Base-by-base conservation (phyloP, 345 rosid species). In the Erucastrum elatum region DNA sequence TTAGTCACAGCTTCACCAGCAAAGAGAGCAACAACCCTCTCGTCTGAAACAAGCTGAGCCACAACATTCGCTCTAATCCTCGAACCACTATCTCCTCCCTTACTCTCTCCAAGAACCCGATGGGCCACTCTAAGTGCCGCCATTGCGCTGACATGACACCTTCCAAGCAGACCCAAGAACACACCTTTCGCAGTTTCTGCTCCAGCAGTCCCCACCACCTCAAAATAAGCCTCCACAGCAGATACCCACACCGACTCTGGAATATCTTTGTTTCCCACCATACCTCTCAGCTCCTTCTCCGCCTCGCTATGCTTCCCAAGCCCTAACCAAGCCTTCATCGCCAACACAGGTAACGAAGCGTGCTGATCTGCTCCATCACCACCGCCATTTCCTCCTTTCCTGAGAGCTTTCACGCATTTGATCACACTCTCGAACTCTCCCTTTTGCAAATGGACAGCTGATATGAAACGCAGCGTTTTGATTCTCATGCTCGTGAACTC, bases 321-420 rank as follows among this genome's bases (percentile, higher is more conserved):
- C 12, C 99, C 98, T 68, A 95, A 79, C 98, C 93, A 93, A 29
- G 97, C 97, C 82, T 95, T 95, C 97, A 95, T 91, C 26, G 99
- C 98, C 84, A 95, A 51, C 64, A 95, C 98, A n/a, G 99, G 97
- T 71, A 95, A 83, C 60, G 93, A 88, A 56, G 98, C 89, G 64
- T 95, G 99, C 35, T 84, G 85, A 68, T 89, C 96, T 51, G 87
- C 91, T 35, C 81, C 87, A 11, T 77, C 88, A 25, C 77, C 87
- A 55, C 81, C 84, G 4, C 72, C 66, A 35, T 69, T 68, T 25
- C 84, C 84, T 30, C 80, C 81, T 64, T 89, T 92, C 82, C 97
- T 91, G 71, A 91, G 89, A 68, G 90, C 91, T 86, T 81, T 91
- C 11, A 95, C 92, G 77, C 99, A 95, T 77, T 91, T 91, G 7